These are phyloP conservation scores for Lasiodiplodia sp. DNA, from an alignment of 2,329 filamentous ascomycete genomes.

Conservation along the genomic window DNA sequence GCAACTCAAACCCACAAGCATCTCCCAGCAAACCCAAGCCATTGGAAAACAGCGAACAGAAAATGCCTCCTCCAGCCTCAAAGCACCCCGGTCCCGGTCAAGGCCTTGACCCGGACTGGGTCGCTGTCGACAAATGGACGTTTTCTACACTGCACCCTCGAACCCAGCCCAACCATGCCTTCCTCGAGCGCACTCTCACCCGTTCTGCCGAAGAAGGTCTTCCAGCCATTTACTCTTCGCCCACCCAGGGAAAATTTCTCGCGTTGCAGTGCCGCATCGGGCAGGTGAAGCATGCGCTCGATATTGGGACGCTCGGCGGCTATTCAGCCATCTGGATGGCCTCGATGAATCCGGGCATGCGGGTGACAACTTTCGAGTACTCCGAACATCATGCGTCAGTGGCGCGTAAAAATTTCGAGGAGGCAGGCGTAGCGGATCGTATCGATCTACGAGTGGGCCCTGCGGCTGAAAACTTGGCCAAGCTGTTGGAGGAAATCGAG, in stretches of 20 bases:
- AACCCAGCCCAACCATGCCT: not conserved
- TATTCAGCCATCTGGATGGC: conserved; percentile 64
- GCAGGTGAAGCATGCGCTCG: conserved; percentile 50
- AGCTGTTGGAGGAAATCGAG: conserved; percentile 51
- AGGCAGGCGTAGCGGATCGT: conserved; percentile 50
- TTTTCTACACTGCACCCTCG: not conserved
- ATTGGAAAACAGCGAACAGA: not conserved
- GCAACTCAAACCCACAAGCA: not conserved
- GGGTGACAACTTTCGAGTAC: conserved; percentile 61
- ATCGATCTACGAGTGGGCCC: conserved; percentile 56
- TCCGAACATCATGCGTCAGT: conserved; percentile 55
- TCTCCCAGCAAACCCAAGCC: not conserved
- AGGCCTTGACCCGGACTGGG: conserved; percentile 16
- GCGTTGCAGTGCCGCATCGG: conserved; percentile 43
- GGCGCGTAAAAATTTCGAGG: conserved; percentile 53
- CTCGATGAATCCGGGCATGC: conserved; percentile 41
- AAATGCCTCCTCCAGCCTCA: not conserved
- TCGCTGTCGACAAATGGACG: conserved; percentile 9
- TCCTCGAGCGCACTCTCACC: not conserved
- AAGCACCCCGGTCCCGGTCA: not conserved
- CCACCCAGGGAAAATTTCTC: conserved; percentile 44
- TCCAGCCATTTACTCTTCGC: conserved; percentile 44
- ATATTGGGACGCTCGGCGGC: conserved; percentile 63
- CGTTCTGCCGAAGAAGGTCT: conserved; percentile 31
- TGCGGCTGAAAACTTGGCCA: conserved; percentile 52